Evolutionary conservation across 208 protist species (phyloP), one percentile per base, ranked within the genome.

Genomic region (Acanthamoeba culbertsoni): DNA sequence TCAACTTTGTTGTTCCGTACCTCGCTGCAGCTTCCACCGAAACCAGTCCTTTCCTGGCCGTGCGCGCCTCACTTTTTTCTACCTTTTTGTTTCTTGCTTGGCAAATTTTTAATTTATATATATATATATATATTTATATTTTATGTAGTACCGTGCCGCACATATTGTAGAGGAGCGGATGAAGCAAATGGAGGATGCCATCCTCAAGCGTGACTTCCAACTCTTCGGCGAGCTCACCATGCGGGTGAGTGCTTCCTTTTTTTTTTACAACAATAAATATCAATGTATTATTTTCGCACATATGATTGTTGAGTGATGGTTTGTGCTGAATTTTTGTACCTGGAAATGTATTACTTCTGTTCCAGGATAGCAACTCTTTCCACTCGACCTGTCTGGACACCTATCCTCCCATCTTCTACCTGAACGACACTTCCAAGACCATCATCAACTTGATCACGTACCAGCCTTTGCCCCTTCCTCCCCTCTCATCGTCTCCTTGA

Each of bases 351-450:
- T n/a, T n/a, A n/a, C n/a, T n/a, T n/a, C 16, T 8, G 33, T 98
- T 99, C 97, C 94, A 94, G 84, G 99, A 99, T 92, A 99, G 97
- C 35, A 99, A 99, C 92, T 98, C 99, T 93, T 98, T 99, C 91
- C 99, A 99, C 93, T 98, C 98, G 82, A 97, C 98, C 31, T 99
- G 99, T 94, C 96, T 98, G 37, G 99, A 99, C 77, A 99, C 99
- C 20, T 97, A 97, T 43, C 99, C 99, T n/a, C 97, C 97, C 59
- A 99, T 99, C 75, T 98, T 98, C 95, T 99, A 99, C 97, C 95
- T 99, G 40, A 99, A 99, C 45, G 98, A 99, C 86, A 97, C 97
- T 48, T 99, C 99, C 86, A 97, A 98, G 86, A 96, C 97, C 28
- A 98, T 99, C 95, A 98, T 99, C 45, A 94, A 97, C 28, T 92